Conservation (phyloP, 805 yeast species). For the Cyberlindnera xishuangbannaensis region DNA sequence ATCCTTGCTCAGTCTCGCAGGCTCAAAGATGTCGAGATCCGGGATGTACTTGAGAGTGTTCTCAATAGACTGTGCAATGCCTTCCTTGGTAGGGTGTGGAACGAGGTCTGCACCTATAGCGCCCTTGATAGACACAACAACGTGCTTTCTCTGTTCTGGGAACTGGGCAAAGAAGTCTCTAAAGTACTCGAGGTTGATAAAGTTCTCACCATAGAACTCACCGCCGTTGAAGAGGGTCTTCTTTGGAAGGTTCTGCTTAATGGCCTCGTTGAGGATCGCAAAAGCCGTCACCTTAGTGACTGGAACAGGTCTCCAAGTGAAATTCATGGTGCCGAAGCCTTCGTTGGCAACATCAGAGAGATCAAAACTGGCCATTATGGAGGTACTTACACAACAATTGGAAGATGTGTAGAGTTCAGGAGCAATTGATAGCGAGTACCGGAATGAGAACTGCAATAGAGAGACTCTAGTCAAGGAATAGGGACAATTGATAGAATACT, state of each 20-base stretch:
- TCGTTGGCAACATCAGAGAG: slow-evolving; percentile 10
- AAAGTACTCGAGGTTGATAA: slow-evolving; percentile 49
- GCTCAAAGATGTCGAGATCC: slow-evolving; percentile 57
- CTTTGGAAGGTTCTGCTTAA: slow-evolving; percentile 32
- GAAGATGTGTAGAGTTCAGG: no score
- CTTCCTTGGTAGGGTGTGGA: slow-evolving; percentile 49
- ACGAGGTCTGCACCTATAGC: slow-evolving; percentile 24
- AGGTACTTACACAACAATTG: no score
- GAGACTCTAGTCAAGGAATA: no score
- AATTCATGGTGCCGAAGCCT: slow-evolving; percentile 80
- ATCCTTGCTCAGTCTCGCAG: slow-evolving; percentile 60
- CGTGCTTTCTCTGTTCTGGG: slow-evolving; percentile 51
- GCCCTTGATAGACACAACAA: slow-evolving; percentile 66
- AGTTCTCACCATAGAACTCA: slow-evolving; percentile 65
- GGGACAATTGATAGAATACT: no score
- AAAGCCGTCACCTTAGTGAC: slow-evolving; percentile 48
- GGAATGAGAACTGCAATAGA: no score
- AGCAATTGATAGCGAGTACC: no score
- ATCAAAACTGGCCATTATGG: slow-evolving; percentile 3
- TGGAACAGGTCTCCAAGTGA: slow-evolving; percentile 65
- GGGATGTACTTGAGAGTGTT: slow-evolving; percentile 35
- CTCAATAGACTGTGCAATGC: slow-evolving; percentile 43
- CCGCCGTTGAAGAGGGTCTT: slow-evolving; percentile 65
- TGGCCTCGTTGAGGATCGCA: slow-evolving; percentile 46
- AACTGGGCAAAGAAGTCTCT: slow-evolving; percentile 50